Conservation (phyloP, 139 green algal genomes). For the Chlorella sorokiniana region DNA sequence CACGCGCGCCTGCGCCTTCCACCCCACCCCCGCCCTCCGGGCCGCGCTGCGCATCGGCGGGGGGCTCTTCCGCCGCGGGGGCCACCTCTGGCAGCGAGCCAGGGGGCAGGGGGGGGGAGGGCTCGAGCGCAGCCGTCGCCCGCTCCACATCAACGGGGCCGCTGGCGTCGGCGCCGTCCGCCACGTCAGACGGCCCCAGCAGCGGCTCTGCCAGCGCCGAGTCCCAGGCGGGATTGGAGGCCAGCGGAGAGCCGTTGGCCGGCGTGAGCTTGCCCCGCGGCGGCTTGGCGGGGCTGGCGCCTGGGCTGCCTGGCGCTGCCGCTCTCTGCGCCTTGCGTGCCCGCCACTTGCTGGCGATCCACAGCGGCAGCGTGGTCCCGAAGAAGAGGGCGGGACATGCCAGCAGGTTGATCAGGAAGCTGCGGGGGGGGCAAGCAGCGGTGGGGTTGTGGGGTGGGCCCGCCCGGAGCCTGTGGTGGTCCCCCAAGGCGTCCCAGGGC, state of each 20-base stretch:
- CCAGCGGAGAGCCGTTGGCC: not conserved
- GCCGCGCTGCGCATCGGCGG: not conserved
- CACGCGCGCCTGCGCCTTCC: not conserved
- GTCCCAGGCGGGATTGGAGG: not conserved
- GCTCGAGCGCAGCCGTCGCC: not conserved
- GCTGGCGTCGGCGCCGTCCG: too few species aligned
- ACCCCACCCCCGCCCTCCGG: not conserved
- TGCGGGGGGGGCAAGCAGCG: not conserved
- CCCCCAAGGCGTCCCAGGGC: not conserved
- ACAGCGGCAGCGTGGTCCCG: not conserved
- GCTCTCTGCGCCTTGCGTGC: not conserved
- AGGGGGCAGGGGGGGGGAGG: too few species aligned
- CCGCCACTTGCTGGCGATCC: not conserved
- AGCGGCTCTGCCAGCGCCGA: constrained; percentile 3
- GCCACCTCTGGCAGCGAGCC: not conserved
- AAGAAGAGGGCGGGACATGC: constrained; percentile 4
- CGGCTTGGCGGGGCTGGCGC: not conserved
- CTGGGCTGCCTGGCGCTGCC: not conserved
- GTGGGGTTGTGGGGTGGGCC: not conserved
- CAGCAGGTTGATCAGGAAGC: constrained; percentile 23
- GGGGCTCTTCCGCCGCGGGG: not conserved
- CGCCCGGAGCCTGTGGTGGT: not conserved
- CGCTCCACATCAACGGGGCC: not conserved
- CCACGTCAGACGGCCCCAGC: too few species aligned
- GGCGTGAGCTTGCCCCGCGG: not conserved